Base-by-base conservation (phyloP, 108 stramenopile genomes). In the Cyclostephanos tholiformis region DNA sequence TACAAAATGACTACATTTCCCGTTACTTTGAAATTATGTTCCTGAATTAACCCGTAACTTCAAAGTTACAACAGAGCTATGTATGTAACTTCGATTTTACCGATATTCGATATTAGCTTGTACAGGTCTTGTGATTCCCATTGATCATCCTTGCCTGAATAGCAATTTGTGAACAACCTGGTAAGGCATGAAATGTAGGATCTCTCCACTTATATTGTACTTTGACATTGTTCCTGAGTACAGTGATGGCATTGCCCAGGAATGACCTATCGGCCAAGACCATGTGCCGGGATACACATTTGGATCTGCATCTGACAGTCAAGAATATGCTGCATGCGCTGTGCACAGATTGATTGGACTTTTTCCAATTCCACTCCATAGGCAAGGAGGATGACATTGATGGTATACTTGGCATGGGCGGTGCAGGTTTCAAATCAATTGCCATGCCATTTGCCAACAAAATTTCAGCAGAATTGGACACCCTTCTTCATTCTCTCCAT, bases 151-250 rank as follows among this genome's bases (percentile, higher is more conserved):
- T 63, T 11, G 73, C 73, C 0, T 16, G 70, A 82, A 13, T 75
- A 82, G 66, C 38, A 61, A 12, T 6, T 77, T 14, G 80, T 75
- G 38, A 72, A 82, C 70, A 35, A 59, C 12, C 63, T 71, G 9
- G 64, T 82, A 20, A 69, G 57, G 1, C 80, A 72, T 63, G 75
- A 70, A 3, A 46, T 82, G 6, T 49, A 77, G 60, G 76, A 76
- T 52, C 46, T 82, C n/a, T n/a, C n/a, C n/a, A 23, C 53, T 44
- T 16, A 72, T 82, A 16, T 59, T 56, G 7, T 82, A 82, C 70
- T 82, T 82, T 51, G 80, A 82, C 51, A 75, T 82, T n/a, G 80
- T 75, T 7, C 80, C 80, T 0, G 80, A 82, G 32, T 82, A 82
- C 43, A 75, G 80, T n/a, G 80, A 82, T 39, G 80, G 80, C 0